Evolutionary conservation across 73 alveolate genomes (phyloP).

Genomic region (Breviolum minutum): DNA sequence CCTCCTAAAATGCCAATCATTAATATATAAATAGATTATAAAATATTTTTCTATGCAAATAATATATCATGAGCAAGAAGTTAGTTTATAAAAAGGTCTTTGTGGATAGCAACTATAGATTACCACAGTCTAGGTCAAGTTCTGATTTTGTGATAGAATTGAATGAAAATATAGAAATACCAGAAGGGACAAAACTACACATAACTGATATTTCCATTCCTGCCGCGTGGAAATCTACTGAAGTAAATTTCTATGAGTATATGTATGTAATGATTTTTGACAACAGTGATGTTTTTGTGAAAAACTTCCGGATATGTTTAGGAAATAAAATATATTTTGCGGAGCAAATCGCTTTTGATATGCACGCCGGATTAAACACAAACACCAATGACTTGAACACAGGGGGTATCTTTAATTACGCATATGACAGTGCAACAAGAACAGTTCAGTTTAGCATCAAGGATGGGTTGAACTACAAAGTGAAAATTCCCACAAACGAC

Average conservation of each 20-base stretch:
- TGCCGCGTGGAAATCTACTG: constrained; percentile 4
- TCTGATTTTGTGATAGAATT: neutral
- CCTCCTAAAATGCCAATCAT: too few species aligned
- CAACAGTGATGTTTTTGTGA: neutral
- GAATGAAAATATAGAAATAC: neutral
- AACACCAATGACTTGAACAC: neutral
- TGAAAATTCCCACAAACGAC: neutral
- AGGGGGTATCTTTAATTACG: neutral
- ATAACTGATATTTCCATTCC: neutral
- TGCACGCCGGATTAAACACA: neutral
- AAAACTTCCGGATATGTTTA: neutral
- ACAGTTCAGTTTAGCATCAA: neutral
- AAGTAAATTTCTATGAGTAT: neutral
- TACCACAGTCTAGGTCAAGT: neutral
- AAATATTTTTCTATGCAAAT: too few species aligned
- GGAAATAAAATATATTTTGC: constrained; percentile 1
- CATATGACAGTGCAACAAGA: neutral
- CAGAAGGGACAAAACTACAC: neutral
- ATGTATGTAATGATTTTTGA: neutral
- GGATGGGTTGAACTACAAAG: neutral
- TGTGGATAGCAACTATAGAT: neutral
- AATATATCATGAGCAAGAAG: too few species aligned
- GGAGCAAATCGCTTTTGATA: neutral
- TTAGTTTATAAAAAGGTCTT: neutral
- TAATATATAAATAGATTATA: too few species aligned